Base-by-base conservation (phyloP, 2,329 filamentous ascomycete species). In the Tympanopsis confertula region DNA sequence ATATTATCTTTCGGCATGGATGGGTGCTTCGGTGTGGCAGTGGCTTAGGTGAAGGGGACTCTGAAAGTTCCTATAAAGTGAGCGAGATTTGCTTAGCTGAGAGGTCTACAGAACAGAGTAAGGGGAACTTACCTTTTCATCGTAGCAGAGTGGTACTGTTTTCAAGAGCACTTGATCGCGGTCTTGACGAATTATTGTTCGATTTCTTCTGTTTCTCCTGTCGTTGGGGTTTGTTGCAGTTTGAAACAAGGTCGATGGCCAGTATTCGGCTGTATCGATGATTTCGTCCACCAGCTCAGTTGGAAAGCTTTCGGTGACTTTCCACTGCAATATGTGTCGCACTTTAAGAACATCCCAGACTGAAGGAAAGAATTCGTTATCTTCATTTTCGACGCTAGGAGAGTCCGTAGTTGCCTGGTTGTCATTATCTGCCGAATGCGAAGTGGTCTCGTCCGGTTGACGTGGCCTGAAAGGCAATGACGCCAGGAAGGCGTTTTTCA, bases 271-370 rank as follows among this genome's bases (percentile, higher is more conserved):
- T 19, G 47, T 47, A 41, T 61, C 58, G 22, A 61, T 39, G 30
- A 61, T 60, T 42, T 57, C 44, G 47, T 61, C 58, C 19, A 59
- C 46, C 20, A 61, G 47, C 36, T 61, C 58, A n/a, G 44, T 40
- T 1, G 58, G 58, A 2, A 61, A 41, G 14, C 41, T 44, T 4
- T 37, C 26, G 5, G 45, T 22, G 33, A 45, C 38, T 41, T 50
- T 55, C 49, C 50, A 52, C 33, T 47, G 48, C 18, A 61, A 41
- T 1, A 59, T 20, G 42, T 50, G 43, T 19, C 55, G 50, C 2
- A 54, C 50, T 38, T 53, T 48, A 14, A 57, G 44, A 7, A 57
- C 57, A 37, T 61, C 56, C 33, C 42, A 46, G 4, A 57, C 13
- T 15, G 35, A 47, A 1, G 57, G 55, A 20, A 51, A 50, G 36